Evolutionary conservation across 2,329 filamentous ascomycete species (phyloP).

Genomic region (Claviceps sp.): DNA sequence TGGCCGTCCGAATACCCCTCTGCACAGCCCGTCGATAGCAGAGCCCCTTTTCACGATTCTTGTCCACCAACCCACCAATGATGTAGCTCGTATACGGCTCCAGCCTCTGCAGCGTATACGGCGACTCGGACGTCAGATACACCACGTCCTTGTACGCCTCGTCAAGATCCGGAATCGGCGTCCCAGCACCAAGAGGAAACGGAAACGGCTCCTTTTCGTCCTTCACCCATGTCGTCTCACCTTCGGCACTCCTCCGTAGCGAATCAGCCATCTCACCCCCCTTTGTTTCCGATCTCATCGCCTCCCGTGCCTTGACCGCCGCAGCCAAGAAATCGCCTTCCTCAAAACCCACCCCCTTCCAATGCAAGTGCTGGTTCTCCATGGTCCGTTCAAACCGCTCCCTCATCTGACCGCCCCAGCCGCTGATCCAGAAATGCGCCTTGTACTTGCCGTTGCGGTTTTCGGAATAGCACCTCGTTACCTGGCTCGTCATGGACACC

Average conservation of each 20-base stretch:
- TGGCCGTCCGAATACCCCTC: slow-evolving; percentile 71
- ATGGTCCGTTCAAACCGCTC: slow-evolving; percentile 70
- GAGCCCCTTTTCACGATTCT: slow-evolving; percentile 88
- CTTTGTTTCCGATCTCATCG: slow-evolving; percentile 39
- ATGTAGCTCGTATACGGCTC: slow-evolving; percentile 86
- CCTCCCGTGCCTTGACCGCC: slow-evolving; percentile 47
- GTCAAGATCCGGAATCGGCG: slow-evolving; percentile 17
- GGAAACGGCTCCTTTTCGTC: slow-evolving; percentile 21
- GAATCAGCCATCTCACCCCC: slow-evolving; percentile 47
- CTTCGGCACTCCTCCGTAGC: slow-evolving; percentile 29
- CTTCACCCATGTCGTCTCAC: slow-evolving; percentile 16
- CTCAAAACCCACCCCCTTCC: slow-evolving; percentile 65
- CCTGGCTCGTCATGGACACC: slow-evolving; percentile 67
- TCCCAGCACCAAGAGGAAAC: slow-evolving; percentile 18
- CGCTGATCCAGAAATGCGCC: slow-evolving; percentile 62
- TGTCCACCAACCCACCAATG: slow-evolving; percentile 87
- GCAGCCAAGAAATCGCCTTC: slow-evolving; percentile 62
- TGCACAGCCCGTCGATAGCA: slow-evolving; percentile 73
- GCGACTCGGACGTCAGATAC: slow-evolving; percentile 87
- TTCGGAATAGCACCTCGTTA: slow-evolving; percentile 81
- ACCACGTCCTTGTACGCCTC: slow-evolving; percentile 42
- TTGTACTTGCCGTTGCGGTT: slow-evolving; percentile 58
- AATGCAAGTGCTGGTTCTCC: slow-evolving; percentile 55
- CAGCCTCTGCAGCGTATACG: slow-evolving; percentile 66
- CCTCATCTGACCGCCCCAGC: slow-evolving; percentile 62